Evolutionary conservation across 2,329 filamentous ascomycete species (phyloP).

Genomic region (Claviceps sp.): DNA sequence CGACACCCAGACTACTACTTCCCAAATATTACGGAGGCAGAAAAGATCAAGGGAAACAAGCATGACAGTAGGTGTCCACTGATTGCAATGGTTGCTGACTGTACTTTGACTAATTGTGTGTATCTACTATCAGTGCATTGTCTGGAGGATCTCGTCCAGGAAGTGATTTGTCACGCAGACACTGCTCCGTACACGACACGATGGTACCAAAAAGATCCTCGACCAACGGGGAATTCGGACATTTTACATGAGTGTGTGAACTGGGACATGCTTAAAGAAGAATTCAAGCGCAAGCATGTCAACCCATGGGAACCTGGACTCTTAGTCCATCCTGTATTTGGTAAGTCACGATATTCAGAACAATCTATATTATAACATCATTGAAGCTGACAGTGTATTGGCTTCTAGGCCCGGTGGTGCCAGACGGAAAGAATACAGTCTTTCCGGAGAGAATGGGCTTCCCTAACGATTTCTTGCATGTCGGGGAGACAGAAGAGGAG

Average conservation of each 20-base stretch:
- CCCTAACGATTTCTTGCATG: not conserved
- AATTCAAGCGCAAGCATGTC: not conserved
- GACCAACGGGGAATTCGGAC: not conserved
- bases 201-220: not conserved
- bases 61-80: not conserved
- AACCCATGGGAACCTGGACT: conserved; percentile 1
- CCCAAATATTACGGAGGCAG: not conserved
- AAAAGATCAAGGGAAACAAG: not conserved
- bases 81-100: not conserved
- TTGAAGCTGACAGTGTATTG: not conserved
- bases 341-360: not conserved
- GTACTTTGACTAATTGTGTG: not conserved
- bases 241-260: not conserved
- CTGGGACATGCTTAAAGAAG: not conserved
- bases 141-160: not conserved
- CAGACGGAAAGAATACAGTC: not conserved
- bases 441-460: conserved; percentile 1
- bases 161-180: not conserved
- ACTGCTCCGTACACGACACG: not conserved
- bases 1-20: not conserved
- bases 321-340: not conserved
- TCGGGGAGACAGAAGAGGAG: not conserved
- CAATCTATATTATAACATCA: not conserved
- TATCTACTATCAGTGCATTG: not conserved
- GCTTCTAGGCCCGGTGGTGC: not conserved